Conservation (phyloP, 23 red algal species). For the Agarophyton chilense region DNA sequence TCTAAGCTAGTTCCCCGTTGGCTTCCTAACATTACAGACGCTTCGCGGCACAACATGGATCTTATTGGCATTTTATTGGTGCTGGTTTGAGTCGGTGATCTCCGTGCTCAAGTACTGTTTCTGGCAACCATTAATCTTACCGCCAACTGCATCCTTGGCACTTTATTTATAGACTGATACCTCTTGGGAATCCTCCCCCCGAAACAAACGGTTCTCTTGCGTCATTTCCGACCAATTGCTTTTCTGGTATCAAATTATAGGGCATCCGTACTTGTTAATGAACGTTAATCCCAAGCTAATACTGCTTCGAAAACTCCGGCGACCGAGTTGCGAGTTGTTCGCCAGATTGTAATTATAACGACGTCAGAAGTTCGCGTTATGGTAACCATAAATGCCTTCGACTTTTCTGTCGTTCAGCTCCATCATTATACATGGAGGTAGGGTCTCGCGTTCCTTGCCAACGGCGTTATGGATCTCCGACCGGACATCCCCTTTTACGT, state of each 20-base stretch:
- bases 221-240: background rate
- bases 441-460: constrained; percentile 4
- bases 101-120: background rate
- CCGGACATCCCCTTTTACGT: constrained; percentile 1
- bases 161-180: background rate
- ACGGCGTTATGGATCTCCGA: constrained; percentile 20
- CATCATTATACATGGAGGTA: background rate
- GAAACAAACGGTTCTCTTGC: background rate
- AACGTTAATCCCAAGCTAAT: background rate
- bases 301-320: background rate
- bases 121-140: background rate
- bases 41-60: background rate
- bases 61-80: background rate
- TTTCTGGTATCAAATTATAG: too few species aligned
- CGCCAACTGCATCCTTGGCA: background rate
- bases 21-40: background rate
- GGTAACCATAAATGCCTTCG: constrained; percentile 4
- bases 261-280: background rate
- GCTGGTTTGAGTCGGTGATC: background rate
- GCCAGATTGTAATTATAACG: background rate
- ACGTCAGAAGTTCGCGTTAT: constrained; percentile 5
- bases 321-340: constrained; percentile 14
- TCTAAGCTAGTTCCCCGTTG: background rate
- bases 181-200: background rate
- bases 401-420: background rate